Conservation (phyloP, 2,329 filamentous ascomycete genomes). For the Amylocarpus encephaloides region DNA sequence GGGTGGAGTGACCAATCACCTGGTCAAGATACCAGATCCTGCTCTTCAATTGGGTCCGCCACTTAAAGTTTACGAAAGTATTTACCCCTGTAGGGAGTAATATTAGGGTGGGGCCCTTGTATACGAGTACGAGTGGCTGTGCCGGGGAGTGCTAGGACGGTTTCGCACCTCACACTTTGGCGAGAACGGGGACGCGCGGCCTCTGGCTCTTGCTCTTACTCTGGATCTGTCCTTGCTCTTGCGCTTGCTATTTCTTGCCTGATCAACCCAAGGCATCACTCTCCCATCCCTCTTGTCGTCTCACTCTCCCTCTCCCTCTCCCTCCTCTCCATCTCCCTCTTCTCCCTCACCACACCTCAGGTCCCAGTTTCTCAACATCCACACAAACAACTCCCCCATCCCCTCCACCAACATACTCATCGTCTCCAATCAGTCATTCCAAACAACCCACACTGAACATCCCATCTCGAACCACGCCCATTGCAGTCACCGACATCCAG, state of each 20-base stretch:
- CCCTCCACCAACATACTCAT: background rate
- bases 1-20: no score
- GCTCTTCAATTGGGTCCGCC: no score
- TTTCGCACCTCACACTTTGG: no score
- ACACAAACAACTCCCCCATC: background rate
- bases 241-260: background rate
- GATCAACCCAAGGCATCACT: background rate
- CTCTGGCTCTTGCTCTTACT: no score
- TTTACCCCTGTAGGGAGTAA: no score
- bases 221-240: background rate
- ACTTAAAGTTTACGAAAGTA: no score
- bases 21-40: no score
- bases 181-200: background rate
- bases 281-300: background rate
- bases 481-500: background rate
- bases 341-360: slow-evolving; percentile 4
- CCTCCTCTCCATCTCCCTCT: background rate
- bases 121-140: no score
- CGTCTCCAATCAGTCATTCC: background rate
- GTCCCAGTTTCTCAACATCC: background rate
- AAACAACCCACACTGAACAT: background rate
- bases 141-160: no score
- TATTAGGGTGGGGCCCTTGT: no score
- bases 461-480: background rate
- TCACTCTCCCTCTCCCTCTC: background rate